Evolutionary conservation across 2,329 filamentous ascomycete species (phyloP).

Genomic region (Anisogramma anomala): DNA sequence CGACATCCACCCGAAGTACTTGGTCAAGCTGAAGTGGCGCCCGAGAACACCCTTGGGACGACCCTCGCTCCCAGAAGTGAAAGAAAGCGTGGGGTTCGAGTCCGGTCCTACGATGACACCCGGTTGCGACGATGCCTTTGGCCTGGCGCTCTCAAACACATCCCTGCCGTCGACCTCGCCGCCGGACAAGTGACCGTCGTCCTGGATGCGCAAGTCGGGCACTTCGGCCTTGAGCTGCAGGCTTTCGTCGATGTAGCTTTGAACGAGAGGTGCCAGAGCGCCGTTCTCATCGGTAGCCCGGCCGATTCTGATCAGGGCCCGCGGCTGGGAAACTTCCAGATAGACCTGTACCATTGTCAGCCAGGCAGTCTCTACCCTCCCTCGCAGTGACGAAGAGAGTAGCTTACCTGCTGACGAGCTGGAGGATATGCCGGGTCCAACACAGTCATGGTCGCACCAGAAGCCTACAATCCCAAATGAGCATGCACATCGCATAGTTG

Average conservation of each 20-base stretch:
- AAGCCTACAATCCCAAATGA: slow-evolving; percentile 29
- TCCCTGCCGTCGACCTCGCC: slow-evolving; percentile 47
- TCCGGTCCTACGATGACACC: slow-evolving; percentile 78
- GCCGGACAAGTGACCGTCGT: slow-evolving; percentile 62
- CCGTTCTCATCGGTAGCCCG: slow-evolving; percentile 59
- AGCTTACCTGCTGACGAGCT: slow-evolving; percentile 50
- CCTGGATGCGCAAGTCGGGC: slow-evolving; percentile 58
- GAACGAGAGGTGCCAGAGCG: slow-evolving; percentile 36
- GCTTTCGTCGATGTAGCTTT: slow-evolving; percentile 59
- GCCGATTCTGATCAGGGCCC: slow-evolving; percentile 58
- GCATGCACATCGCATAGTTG: too few species aligned
- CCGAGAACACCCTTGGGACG: slow-evolving; percentile 57
- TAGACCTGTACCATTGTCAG: slow-evolving; percentile 33
- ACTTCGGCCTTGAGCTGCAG: slow-evolving; percentile 62
- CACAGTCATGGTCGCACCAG: slow-evolving; percentile 49
- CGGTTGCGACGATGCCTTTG: slow-evolving; percentile 45
- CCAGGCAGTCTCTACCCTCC: too few species aligned
- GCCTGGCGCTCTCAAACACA: slow-evolving; percentile 42
- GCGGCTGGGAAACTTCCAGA: slow-evolving; percentile 60
- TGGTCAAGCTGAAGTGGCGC: slow-evolving; percentile 72
- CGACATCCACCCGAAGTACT: slow-evolving; percentile 92
- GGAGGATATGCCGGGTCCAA: slow-evolving; percentile 78
- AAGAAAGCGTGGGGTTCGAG: slow-evolving; percentile 62
- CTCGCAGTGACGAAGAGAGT: neutral
- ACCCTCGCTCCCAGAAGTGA: slow-evolving; percentile 51